Evolutionary conservation across 2,329 filamentous ascomycete species (phyloP), one percentile per base, ranked within the genome.

Genomic region (Cryphonectria nitschkei): DNA sequence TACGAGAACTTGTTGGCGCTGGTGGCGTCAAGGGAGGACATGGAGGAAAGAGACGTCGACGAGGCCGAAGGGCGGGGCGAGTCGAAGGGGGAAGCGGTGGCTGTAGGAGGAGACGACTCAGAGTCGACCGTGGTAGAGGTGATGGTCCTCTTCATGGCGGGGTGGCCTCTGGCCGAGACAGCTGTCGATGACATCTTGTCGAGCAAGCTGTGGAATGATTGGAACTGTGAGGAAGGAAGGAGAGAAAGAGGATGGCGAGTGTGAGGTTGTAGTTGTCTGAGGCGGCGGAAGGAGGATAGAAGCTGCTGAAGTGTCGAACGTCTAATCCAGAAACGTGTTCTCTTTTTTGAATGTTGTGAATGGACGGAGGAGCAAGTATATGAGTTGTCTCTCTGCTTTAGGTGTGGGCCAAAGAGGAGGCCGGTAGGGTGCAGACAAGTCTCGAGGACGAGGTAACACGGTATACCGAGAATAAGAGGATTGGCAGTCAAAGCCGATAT

Each of bases 1-100:
- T 88, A 90, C 75, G 75, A 74, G 68, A 77, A 68, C 66, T 71
- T 71, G 74, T 82, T 80, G 75, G 77, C 68, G 76, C 70, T 69
- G 52, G 76, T 75, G 71, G 84, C 88, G 61, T 88, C 85, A 69
- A 89, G 87, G 14, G 93, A 95, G 70, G 89, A 91, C 80, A 98
- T 86, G 37, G 96, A 98, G 14, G 95, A 98, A 73, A 98, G 88
- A 3, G 96, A 98, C 3, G 95, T 97, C 54, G 93, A 93, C 9
- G 96, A 98, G 63, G 95, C 84, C 29, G 89, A 91, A 39, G 78
- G 84, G 64, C 86, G 84, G 56, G 89, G 89, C 16, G 88, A 90
- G 77, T 90, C 88, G 69, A 79, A 80, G 37, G 89, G 89, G 3
- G 88, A 89, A 65, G 84, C 87, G 60, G 83, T 83, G 70, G 87